Evolutionary conservation across 345 rosid species (phyloP), one percentile per base, ranked within the genome.

Genomic region (Acer yangbiense): DNA sequence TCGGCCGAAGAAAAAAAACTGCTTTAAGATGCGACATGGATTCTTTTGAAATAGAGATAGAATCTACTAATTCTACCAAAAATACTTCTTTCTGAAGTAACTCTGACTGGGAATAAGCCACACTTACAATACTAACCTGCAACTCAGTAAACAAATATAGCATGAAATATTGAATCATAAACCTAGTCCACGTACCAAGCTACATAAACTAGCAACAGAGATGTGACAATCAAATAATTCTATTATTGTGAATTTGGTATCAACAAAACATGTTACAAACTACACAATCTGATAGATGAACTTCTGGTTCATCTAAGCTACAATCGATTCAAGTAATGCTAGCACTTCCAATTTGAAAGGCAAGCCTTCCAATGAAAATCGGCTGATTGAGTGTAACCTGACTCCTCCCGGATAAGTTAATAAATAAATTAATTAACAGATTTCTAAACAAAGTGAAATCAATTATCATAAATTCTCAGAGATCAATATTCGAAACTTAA

Each of bases 11-110:
- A 80, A 96, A 91, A 84, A 87, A 96, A 52, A 96, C 89, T 44
- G 98, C 99, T 85, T 96, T 96, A 65, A 96, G 87, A 85, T 96
- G 98, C 32, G 98, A 91, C 98, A 92, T 94, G 18, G 97, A 86
- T 81, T 96, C 98, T 79, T 66, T 91, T 0, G 99, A 94, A 57
- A 79, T 89, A 61, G 95, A 86, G 76, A 96, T 89, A 63, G 98
- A 91, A 73, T 92, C 99, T 23, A 96, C 90, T 87, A 92, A 73
- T 85, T 96, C 99, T 27, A 96, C 98, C 74, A 96, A 79, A 81
- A 92, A 96, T 3, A 94, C 99, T 83, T 96, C 99, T 79, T 96
- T 94, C 84, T 90, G 97, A 41, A 96, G 99, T 58, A 96, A 88
- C 73, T 96, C 98, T 16, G 99, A 92, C 82, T 96, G 98, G 17